phyloP scores from a whole-genome alignment of 2,329 filamentous ascomycete species.

The Colletotrichum tabaci region DNA sequence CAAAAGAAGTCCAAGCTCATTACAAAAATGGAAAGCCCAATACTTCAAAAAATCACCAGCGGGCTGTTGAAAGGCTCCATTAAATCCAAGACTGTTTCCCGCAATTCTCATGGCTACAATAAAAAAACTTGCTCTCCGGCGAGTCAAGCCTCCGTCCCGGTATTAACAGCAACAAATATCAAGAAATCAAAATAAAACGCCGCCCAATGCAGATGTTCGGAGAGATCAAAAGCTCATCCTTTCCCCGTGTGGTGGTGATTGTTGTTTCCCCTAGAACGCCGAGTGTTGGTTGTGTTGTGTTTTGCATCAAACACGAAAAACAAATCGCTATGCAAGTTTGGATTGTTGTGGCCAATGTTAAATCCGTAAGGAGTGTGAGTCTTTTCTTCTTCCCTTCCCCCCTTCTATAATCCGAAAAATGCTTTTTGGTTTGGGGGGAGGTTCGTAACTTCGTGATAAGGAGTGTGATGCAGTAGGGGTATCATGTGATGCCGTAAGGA shows the following conservation, averaged over 20 bases:
- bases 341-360: constrained; percentile 53
- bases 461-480: constrained; percentile 54
- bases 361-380: constrained; percentile 42
- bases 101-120: background rate
- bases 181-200: constrained; percentile 30
- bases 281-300: constrained; percentile 27
- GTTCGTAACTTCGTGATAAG: constrained; percentile 51
- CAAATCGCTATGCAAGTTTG: constrained; percentile 70
- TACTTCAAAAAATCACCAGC: constrained; percentile 3
- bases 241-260: constrained; percentile 11
- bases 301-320: constrained; percentile 50
- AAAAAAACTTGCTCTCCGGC: background rate
- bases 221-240: constrained; percentile 3
- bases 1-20: constrained; percentile 14
- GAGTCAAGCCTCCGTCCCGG: constrained; percentile 22
- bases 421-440: constrained; percentile 48
- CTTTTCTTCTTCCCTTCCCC: constrained; percentile 24
- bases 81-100: constrained; percentile 32
- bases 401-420: constrained; percentile 33
- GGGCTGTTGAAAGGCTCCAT: constrained; percentile 23
- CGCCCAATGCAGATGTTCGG: constrained; percentile 39
- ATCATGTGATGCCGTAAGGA: constrained; percentile 41
- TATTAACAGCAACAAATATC: constrained; percentile 10
- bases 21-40: constrained; percentile 11
- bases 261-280: constrained; percentile 35